A percentile compares a stretch with the other conserved stretches of the same genome.
Conservation (phyloP, 768 basidiomycete species). For the Hericium alpestre region DNA sequence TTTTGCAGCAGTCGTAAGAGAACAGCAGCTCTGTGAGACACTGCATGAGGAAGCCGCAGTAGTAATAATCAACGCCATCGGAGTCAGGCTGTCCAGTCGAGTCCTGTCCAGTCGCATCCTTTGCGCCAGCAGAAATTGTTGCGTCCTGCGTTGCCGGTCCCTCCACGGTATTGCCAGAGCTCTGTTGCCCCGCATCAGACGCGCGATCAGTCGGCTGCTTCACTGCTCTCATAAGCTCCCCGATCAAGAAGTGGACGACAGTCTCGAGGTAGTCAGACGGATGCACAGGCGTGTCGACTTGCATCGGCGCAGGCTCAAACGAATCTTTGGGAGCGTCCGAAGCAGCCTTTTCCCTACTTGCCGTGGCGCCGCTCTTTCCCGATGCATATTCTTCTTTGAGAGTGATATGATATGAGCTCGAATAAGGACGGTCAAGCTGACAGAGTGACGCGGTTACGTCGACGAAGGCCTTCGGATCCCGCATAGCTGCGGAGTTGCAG, state of each 20-base stretch:
- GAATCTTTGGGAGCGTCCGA: not conserved
- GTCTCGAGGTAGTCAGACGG: conserved; percentile 42
- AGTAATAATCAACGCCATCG: conserved; percentile 27
- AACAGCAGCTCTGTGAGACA: conserved; percentile 85
- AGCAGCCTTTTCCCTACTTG: not conserved
- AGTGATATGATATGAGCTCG: conserved; percentile 17
- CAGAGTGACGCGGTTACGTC: conserved; percentile 62
- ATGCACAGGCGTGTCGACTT: conserved; percentile 15
- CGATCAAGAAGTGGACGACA: conserved; percentile 59
- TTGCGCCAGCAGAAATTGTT: not conserved
- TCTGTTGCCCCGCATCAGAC: conserved; percentile 1
- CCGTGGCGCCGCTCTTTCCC: not conserved
- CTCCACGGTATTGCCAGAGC: not conserved
- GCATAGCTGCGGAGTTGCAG: conserved; percentile 69
- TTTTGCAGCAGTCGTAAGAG: conserved; percentile 87
- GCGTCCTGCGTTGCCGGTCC: not conserved
- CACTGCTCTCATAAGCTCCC: conserved; percentile 55
- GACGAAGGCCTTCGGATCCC: conserved; percentile 71
- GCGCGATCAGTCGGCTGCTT: conserved; percentile 19
- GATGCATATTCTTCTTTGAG: conserved; percentile 13
- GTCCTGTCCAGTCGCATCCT: conserved; percentile 4
- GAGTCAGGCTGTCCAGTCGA: not conserved
- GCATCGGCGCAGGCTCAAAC: conserved; percentile 1
- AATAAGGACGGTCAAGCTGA: conserved; percentile 56
- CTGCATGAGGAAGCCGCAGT: conserved; percentile 81